Conservation (phyloP, 2,329 filamentous ascomycete genomes). For the Alternaria triticina region DNA sequence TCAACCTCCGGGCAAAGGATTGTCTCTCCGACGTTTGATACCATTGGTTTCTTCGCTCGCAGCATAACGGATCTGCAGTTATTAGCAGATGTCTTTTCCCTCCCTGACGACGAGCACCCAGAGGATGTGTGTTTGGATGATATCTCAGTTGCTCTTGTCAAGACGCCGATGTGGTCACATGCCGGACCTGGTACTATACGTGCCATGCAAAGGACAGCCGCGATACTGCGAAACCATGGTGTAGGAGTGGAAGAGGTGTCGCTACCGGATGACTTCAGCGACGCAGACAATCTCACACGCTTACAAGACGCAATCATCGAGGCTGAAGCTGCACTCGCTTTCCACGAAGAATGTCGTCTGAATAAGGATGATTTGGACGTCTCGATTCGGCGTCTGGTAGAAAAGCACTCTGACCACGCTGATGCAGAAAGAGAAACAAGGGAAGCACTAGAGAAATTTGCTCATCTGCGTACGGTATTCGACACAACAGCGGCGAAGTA, state of each 20-base stretch:
- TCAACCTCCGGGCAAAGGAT: not conserved
- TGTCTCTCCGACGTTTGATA: not conserved
- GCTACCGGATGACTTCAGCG: not conserved
- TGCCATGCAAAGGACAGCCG: not conserved
- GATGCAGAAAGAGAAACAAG: not conserved
- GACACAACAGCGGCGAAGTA: not conserved
- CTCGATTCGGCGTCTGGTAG: not conserved
- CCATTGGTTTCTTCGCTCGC: not conserved
- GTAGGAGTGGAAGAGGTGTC: not conserved
- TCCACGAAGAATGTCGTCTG: not conserved
- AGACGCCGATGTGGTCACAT: not conserved
- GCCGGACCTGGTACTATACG: not conserved
- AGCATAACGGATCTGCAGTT: not conserved
- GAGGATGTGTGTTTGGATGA: not conserved
- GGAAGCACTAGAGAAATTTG: rapidly evolving
- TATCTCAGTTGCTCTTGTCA: not conserved
- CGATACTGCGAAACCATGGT: not conserved
- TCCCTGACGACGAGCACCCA: not conserved
- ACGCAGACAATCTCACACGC: not conserved
- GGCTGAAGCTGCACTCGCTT: not conserved
- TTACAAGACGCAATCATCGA: not conserved
- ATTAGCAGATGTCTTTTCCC: not conserved
- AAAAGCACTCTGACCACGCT: not conserved
- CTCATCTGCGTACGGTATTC: not conserved
- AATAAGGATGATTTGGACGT: not conserved